phyloP scores from a whole-genome alignment of 768 basidiomycete genomes.

The Leccinum subgranulosum region DNA sequence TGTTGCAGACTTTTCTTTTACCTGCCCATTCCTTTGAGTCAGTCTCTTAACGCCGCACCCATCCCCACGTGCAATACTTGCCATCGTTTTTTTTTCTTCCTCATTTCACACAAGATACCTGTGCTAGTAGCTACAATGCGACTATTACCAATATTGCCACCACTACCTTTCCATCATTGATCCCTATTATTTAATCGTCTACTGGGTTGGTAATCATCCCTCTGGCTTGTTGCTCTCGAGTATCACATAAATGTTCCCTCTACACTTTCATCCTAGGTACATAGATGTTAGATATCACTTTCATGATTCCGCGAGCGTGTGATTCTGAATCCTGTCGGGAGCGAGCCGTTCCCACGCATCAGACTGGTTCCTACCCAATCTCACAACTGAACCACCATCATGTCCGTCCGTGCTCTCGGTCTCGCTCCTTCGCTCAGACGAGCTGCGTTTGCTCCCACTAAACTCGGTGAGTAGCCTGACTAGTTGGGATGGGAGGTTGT shows the following conservation, averaged over 20 bases:
- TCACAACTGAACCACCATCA: conserved; percentile 33
- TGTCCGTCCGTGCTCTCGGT: conserved; percentile 51
- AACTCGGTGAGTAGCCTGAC: neutral
- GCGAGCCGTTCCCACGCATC: conserved; percentile 20
- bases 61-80: conserved; percentile 3
- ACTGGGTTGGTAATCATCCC: conserved; percentile 2
- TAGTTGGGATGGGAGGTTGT: neutral
- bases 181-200: neutral
- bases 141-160: conserved; percentile 1
- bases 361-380: neutral
- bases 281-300: neutral
- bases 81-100: neutral
- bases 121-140: conserved; percentile 12
- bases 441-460: conserved; percentile 38
- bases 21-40: neutral
- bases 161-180: neutral
- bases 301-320: neutral
- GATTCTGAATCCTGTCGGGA: conserved; percentile 5
- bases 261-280: neutral
- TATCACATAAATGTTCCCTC: conserved; percentile 7
- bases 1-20: conserved; percentile 11
- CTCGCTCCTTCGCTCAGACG: conserved; percentile 55
- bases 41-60: neutral
- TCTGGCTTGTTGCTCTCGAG: conserved; percentile 10
- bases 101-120: conserved; percentile 5